Evolutionary conservation across 2,329 filamentous ascomycete genomes (phyloP).

Genomic region (Hirsutella thompsonii): DNA sequence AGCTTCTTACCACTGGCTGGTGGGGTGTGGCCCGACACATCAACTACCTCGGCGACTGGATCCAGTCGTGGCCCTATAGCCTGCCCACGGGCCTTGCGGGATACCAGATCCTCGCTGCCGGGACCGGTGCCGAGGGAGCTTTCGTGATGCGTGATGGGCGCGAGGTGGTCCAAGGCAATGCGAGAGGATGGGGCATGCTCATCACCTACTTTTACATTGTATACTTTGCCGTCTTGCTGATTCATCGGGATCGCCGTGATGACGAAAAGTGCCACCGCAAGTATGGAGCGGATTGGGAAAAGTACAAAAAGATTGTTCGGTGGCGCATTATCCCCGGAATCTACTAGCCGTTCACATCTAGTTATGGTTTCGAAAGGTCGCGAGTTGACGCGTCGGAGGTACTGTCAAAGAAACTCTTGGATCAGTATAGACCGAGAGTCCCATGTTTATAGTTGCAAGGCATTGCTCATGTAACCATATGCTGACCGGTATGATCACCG

Average conservation of each 20-base stretch:
- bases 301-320: conserved; percentile 71
- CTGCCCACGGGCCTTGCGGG: conserved; percentile 77
- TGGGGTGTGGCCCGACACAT: conserved; percentile 88
- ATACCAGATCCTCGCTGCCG: conserved; percentile 55
- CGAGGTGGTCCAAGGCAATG: conserved; percentile 57
- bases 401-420: too few species aligned
- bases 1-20: conserved; percentile 77
- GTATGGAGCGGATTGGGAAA: conserved; percentile 86
- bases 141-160: conserved; percentile 46
- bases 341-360: conserved; percentile 43
- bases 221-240: conserved; percentile 77
- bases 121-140: conserved; percentile 35
- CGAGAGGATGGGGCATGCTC: conserved; percentile 71
- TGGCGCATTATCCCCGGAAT: conserved; percentile 76
- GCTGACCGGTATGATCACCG: too few species aligned
- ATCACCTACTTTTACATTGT: conserved; percentile 92
- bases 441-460: too few species aligned
- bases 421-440: too few species aligned
- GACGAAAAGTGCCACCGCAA: conserved; percentile 85
- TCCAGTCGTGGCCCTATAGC: conserved; percentile 84
- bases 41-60: conserved; percentile 93
- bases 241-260: conserved; percentile 78
- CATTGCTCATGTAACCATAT: too few species aligned
- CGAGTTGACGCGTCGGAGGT: too few species aligned
- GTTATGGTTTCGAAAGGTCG: too few species aligned